phyloP scores from a whole-genome alignment of 2,329 filamentous ascomycete species.

The Claviceps pazoutovae region DNA sequence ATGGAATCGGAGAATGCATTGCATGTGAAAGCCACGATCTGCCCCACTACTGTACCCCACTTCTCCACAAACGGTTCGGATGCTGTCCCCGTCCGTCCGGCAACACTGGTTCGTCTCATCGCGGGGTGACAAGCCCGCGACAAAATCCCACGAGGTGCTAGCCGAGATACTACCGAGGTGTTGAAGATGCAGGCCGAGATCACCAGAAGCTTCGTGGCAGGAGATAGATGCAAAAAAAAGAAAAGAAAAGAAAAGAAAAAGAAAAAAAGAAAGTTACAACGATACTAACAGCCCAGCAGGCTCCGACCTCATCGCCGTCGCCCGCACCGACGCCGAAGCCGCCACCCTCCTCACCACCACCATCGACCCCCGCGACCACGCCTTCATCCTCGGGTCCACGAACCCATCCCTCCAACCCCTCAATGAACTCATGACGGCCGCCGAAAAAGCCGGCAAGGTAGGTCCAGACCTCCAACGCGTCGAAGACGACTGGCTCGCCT shows the following conservation, averaged over 20 bases:
- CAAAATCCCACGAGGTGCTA: no score
- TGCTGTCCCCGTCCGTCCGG: no score
- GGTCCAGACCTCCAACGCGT: conserved; percentile 76
- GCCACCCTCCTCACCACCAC: conserved; percentile 94
- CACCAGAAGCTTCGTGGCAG: no score
- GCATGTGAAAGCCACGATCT: no score
- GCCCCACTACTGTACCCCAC: no score
- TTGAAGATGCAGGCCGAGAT: no score
- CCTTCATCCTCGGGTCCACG: conserved; percentile 81
- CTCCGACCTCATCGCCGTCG: conserved; percentile 75
- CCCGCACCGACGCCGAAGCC: conserved; percentile 92
- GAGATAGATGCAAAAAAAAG: neutral
- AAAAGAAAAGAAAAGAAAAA: neutral
- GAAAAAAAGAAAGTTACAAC: neutral
- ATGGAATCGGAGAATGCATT: no score
- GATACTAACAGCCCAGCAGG: conserved; percentile 27
- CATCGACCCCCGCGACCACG: conserved; percentile 89
- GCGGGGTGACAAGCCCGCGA: no score
- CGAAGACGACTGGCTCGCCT: conserved; percentile 73
- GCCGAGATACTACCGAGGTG: no score
- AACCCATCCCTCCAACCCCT: conserved; percentile 75
- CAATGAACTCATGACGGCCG: conserved; percentile 79
- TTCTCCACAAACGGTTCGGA: no score
- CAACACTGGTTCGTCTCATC: no score
- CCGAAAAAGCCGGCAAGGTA: conserved; percentile 67